Evolutionary conservation across 345 rosid genomes (phyloP).

Genomic region (Gossypium mustelinum): DNA sequence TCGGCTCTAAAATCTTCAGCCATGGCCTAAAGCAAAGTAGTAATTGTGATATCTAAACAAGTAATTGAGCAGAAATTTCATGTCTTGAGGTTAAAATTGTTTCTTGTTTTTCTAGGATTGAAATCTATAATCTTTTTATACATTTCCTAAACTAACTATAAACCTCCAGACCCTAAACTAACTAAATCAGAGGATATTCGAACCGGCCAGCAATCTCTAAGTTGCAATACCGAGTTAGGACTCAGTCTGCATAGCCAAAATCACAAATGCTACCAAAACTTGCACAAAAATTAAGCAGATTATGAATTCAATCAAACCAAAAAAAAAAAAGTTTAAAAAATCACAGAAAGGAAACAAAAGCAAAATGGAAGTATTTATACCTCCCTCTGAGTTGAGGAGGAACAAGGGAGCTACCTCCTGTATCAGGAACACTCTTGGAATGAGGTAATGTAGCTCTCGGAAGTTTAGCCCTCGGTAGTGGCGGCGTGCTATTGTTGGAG

Average conservation of each 20-base stretch:
- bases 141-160: too few species aligned
- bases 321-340: background rate
- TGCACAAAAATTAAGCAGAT: background rate
- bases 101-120: background rate
- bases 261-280: background rate
- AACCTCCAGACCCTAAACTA: too few species aligned
- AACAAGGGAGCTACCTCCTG: background rate
- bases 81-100: background rate
- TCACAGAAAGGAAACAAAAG: background rate
- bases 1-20: background rate
- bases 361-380: background rate
- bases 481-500: background rate
- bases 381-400: constrained; percentile 17
- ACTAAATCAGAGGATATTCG: too few species aligned
- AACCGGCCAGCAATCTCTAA: too few species aligned
- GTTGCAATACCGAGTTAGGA: too few species aligned
- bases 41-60: background rate
- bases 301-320: background rate
- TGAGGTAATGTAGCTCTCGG: constrained; percentile 4
- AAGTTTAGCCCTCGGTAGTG: constrained; percentile 2
- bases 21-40: background rate
- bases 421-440: constrained; percentile 11
- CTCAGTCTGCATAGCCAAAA: background rate
- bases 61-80: background rate
- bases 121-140: background rate